Conservation (phyloP, 306 rosid genomes). For the Citrullus amarus region DNA sequence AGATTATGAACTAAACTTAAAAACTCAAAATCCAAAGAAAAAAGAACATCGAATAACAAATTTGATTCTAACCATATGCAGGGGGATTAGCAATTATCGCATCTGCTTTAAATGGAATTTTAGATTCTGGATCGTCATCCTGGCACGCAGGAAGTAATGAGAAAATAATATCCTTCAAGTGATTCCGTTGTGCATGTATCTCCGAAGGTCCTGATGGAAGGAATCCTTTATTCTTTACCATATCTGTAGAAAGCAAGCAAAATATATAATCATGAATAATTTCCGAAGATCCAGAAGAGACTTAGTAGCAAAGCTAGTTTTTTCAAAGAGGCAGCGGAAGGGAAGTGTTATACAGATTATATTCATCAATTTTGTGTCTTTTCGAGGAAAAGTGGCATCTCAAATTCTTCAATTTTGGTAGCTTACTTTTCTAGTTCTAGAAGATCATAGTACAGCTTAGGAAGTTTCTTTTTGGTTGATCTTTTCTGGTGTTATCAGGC, state of each 20-base stretch:
- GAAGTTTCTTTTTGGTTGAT: no score
- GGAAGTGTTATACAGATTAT: neutral
- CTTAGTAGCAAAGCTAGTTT: neutral
- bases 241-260: constrained; percentile 44
- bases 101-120: constrained; percentile 48
- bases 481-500: neutral
- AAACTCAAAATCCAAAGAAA: neutral
- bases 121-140: constrained; percentile 49
- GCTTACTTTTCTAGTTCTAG: neutral
- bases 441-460: neutral
- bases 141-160: constrained; percentile 81
- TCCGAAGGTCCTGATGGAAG: constrained; percentile 94
- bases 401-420: neutral
- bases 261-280: neutral
- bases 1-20: neutral
- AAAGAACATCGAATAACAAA: neutral
- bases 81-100: constrained; percentile 97
- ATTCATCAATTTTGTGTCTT: neutral
- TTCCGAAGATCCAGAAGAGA: neutral
- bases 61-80: constrained; percentile 61
- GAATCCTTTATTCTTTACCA: constrained; percentile 97
- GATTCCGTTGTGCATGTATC: constrained; percentile 68
- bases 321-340: neutral
- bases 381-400: neutral
- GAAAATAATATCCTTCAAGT: constrained; percentile 52